phyloP scores from a whole-genome alignment of 2,329 filamentous ascomycete genomes.

The Thelonectria olida region DNA sequence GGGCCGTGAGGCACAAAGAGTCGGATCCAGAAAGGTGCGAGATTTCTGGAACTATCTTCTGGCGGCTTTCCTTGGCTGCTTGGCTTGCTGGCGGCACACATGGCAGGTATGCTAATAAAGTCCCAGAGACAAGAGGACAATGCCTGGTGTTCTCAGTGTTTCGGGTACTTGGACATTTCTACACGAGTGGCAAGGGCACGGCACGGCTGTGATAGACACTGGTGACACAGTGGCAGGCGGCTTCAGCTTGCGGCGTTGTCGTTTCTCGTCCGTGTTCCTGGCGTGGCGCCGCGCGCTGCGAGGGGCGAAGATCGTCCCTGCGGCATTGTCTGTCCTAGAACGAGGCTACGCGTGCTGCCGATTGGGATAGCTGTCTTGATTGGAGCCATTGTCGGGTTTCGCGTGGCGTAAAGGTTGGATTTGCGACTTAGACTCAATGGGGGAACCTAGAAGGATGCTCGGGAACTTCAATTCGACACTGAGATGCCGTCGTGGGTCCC shows the following conservation, averaged over 20 bases:
- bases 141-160: not conserved
- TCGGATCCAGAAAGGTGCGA: not conserved
- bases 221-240: not conserved
- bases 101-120: not conserved
- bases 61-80: not conserved
- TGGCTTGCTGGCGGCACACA: not conserved
- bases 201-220: not conserved
- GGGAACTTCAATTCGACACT: not conserved
- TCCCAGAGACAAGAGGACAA: not conserved
- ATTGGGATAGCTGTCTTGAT: not conserved
- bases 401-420: constrained; percentile 9
- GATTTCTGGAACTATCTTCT: not conserved
- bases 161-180: not conserved
- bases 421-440: not conserved
- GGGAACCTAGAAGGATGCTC: not conserved
- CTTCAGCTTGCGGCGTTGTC: not conserved
- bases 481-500: not conserved
- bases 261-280: not conserved
- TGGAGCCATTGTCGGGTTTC: not conserved
- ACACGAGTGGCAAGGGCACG: not conserved
- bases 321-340: too few species aligned
- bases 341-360: too few species aligned
- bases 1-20: not conserved
- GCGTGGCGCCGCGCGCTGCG: not conserved
- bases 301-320: not conserved